These are phyloP conservation scores for Epichloe uncinata DNA, from an alignment of 2,329 filamentous ascomycete species.

Conservation along the genomic window DNA sequence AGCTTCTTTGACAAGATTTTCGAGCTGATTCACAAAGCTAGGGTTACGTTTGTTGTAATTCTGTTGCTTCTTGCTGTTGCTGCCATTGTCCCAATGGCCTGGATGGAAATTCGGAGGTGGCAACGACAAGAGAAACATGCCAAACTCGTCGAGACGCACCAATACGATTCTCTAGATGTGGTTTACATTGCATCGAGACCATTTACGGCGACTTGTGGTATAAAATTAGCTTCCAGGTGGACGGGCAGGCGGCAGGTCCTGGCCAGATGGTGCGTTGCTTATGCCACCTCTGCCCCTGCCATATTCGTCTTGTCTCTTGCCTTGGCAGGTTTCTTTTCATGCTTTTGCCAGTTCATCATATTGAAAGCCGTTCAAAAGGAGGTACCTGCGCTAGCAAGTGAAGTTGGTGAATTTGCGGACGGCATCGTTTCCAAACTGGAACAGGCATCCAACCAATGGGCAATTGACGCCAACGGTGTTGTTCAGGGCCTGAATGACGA, in stretches of 20 bases:
- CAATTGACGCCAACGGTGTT: constrained; percentile 59
- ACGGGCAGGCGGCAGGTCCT: constrained; percentile 55
- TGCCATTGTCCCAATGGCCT: constrained; percentile 67
- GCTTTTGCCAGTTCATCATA: constrained; percentile 71
- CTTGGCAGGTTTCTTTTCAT: constrained; percentile 68
- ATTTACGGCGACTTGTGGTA: constrained; percentile 56
- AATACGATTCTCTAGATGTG: constrained; percentile 72
- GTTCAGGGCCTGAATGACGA: constrained; percentile 57
- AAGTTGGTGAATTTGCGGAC: constrained; percentile 69
- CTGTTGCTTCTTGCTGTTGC: constrained; percentile 58
- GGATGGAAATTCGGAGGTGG: constrained; percentile 67
- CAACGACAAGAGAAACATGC: constrained; percentile 57
- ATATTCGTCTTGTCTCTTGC: constrained; percentile 76
- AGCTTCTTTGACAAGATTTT: constrained; percentile 69
- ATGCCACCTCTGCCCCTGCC: constrained; percentile 72
- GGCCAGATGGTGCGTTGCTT: constrained; percentile 71
- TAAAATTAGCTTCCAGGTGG: constrained; percentile 55
- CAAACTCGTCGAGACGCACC: constrained; percentile 48
- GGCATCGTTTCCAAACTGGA: constrained; percentile 62
- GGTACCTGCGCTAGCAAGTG: constrained; percentile 57
- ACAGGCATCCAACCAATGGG: constrained; percentile 64
- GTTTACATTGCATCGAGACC: constrained; percentile 80
- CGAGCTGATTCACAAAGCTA: constrained; percentile 51
- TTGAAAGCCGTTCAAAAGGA: constrained; percentile 59
- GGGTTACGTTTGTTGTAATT: constrained; percentile 61